Conservation (phyloP, 2,329 filamentous ascomycete species). For the Tolypocladium paradoxum region DNA sequence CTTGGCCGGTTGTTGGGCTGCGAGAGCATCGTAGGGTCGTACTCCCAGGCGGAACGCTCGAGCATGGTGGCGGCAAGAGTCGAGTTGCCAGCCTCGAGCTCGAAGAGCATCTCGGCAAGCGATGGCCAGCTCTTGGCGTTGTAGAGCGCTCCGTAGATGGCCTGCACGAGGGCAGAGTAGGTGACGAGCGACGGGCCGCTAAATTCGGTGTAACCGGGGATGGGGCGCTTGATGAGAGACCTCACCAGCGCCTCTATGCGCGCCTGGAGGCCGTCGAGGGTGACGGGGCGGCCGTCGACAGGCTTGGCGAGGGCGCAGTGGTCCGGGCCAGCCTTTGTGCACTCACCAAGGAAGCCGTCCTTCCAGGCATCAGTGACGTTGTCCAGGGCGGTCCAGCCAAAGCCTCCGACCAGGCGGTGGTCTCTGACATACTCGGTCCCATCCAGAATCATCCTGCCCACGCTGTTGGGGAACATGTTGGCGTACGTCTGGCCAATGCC, state of each 20-base stretch:
- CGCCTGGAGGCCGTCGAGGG: slow-evolving; percentile 21
- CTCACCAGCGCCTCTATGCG: slow-evolving; percentile 28
- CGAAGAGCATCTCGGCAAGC: slow-evolving; percentile 28
- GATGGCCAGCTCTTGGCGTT: slow-evolving; percentile 30
- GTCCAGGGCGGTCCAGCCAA: slow-evolving; percentile 35
- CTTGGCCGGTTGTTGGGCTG: slow-evolving; percentile 16
- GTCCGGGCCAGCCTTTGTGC: slow-evolving; percentile 33
- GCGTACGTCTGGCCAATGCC: slow-evolving; percentile 41
- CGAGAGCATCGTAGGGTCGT: slow-evolving; percentile 25
- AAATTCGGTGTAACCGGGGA: slow-evolving; percentile 24
- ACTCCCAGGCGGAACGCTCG: slow-evolving; percentile 27
- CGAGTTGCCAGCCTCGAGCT: slow-evolving; percentile 33
- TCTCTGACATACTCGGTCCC: slow-evolving; percentile 37
- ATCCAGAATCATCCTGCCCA: slow-evolving; percentile 37
- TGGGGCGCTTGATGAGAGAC: slow-evolving; percentile 26
- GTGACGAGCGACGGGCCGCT: slow-evolving; percentile 34
- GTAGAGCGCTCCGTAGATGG: slow-evolving; percentile 32
- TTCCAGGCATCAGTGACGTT: slow-evolving; percentile 37
- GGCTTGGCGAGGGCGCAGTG: slow-evolving; percentile 32
- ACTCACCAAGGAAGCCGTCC: slow-evolving; percentile 40
- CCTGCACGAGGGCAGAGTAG: slow-evolving; percentile 28
- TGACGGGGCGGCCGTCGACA: slow-evolving; percentile 14
- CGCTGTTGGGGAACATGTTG: slow-evolving; percentile 36
- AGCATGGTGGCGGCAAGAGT: slow-evolving; percentile 29
- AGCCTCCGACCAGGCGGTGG: slow-evolving; percentile 32